Base-by-base conservation (phyloP, 2,329 filamentous ascomycete genomes). In the Talaromyces sp. region DNA sequence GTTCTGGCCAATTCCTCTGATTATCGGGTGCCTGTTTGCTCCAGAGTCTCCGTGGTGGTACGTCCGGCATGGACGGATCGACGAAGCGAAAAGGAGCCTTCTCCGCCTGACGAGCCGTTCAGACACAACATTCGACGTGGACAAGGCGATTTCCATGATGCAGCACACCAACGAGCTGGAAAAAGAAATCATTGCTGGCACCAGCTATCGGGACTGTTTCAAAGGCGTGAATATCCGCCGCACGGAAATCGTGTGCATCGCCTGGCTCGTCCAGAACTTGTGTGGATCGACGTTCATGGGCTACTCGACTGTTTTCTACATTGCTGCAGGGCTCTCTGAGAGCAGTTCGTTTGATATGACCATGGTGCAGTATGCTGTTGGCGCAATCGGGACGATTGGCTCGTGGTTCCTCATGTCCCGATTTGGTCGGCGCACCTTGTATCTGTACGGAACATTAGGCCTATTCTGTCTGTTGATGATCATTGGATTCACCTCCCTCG, bases 131-230 rank as follows among this genome's bases (percentile, higher is more conserved):
- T 57, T 93, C 67, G 85, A 95, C 68, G 84, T 88, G 14, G 89
- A 95, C 63, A 90, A 94, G 75, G 93, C 90, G 0, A 81, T 96
- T 54, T 87, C 89, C 67, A 94, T 96, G 90, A 96, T 96, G 89
- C 85, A 91, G 1, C 90, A 94, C 70, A 96, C 91, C 0, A 92
- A 89, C 0, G 88, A 88, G 0, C 79, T 95, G 17, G 92, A 96
- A 72, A 83, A 57, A 12, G 14, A 27, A 4, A 56, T 54, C 3
- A 38, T 29, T 53, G 53, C 89, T 69, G 90, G 91, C 31, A 85
- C 89, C 6, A 86, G 88, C 0, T 93, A 86, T 70, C 92, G 59
- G 26, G 75, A 78, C 56, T 77, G 74, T 67, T 78, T 79, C 67
- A 69, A 68, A 11, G 68, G 70, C n/a, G 70, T 73, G 43, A 75